Evolutionary conservation across 371 early-diverging fungal species (phyloP).

Genomic region (Zancudomyces culisetae): DNA sequence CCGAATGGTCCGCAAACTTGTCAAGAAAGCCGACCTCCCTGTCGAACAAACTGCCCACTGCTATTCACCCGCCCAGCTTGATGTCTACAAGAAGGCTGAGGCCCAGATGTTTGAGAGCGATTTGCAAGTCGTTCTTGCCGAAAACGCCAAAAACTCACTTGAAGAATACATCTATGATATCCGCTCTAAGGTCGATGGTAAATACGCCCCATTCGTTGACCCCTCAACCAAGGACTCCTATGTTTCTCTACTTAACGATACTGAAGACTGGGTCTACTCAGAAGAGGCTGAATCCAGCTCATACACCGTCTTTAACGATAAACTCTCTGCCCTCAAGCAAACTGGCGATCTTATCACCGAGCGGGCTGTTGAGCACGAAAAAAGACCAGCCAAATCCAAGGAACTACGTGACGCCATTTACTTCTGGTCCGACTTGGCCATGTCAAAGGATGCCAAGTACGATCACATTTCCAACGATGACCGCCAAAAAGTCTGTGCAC

Average conservation of each 20-base stretch:
- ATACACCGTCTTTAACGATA: constrained; percentile 58
- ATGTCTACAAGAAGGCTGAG: constrained; percentile 55
- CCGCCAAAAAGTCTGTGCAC: constrained; percentile 56
- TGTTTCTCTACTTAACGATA: constrained; percentile 41
- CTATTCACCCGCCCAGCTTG: constrained; percentile 32
- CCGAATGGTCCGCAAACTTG: constrained; percentile 60
- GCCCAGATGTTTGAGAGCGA: constrained; percentile 69
- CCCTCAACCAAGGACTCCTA: constrained; percentile 52
- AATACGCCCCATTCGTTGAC: constrained; percentile 51
- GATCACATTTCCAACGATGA: constrained; percentile 75
- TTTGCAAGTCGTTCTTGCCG: constrained; percentile 80
- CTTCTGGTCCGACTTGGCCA: constrained; percentile 44
- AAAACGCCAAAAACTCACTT: constrained; percentile 80
- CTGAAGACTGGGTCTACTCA: constrained; percentile 94
- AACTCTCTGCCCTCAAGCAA: constrained; percentile 53
- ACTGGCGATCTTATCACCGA: constrained; percentile 64
- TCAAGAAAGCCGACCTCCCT: constrained; percentile 69
- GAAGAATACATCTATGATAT: constrained; percentile 97
- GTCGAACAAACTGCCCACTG: constrained; percentile 41
- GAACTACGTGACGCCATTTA: constrained; percentile 57
- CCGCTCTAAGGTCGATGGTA: constrained; percentile 65
- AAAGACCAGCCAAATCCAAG: constrained; percentile 64
- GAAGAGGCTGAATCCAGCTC: constrained; percentile 88
- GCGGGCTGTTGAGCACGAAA: constrained; percentile 66
- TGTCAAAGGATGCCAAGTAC: constrained; percentile 62